Evolutionary conservation across 2,329 filamentous ascomycete species (phyloP).

Genomic region (Botrytis aclada): DNA sequence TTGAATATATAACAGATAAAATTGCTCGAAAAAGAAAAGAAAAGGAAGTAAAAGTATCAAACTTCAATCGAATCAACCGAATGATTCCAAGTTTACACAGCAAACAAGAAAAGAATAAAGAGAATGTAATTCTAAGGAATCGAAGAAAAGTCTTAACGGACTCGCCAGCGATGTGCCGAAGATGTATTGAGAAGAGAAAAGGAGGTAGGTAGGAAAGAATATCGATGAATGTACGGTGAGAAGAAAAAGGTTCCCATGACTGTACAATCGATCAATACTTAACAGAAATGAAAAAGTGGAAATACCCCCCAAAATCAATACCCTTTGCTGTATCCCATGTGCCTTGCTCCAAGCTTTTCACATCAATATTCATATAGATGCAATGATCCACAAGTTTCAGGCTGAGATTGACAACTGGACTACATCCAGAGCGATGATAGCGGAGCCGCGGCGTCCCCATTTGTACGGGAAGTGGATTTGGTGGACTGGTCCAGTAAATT

Average conservation of each 20-base stretch:
- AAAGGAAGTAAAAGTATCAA: constrained; percentile 3
- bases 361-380: neutral
- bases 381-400: constrained; percentile 9
- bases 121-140: constrained; percentile 19
- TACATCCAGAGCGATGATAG: constrained; percentile 15
- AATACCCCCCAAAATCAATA: neutral
- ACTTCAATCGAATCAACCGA: neutral
- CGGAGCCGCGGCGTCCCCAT: constrained; percentile 24
- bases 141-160: constrained; percentile 25
- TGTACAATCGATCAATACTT: constrained; percentile 15
- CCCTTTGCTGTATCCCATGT: neutral
- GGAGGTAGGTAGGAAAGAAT: constrained; percentile 16
- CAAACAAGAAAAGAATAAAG: constrained; percentile 12
- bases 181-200: constrained; percentile 14
- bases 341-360: neutral
- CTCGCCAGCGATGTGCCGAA: constrained; percentile 30
- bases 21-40: neutral
- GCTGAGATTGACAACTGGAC: constrained; percentile 2
- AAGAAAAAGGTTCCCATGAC: neutral
- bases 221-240: constrained; percentile 11
- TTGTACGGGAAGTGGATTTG: constrained; percentile 1
- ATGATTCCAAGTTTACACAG: neutral
- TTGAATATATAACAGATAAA: constrained; percentile 14
- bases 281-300: constrained; percentile 14
- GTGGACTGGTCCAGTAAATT: neutral